Conservation (phyloP, 1,284 basidiomycete genomes). For the Agroathelia rolfsii region DNA sequence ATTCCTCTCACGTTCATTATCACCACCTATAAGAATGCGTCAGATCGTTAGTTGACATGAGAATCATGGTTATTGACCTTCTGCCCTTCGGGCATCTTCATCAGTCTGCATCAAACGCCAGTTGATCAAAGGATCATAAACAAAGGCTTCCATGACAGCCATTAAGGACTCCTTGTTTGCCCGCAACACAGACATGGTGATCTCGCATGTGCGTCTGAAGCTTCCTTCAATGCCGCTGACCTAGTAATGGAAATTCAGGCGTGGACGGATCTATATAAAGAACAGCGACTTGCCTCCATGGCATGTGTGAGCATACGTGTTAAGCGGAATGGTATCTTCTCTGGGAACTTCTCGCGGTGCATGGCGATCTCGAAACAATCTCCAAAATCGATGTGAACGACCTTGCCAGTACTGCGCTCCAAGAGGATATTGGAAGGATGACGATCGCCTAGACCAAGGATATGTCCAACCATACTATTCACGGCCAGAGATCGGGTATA, state of each 20-base stretch:
- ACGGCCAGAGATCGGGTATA: constrained; percentile 94
- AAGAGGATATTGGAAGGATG: constrained; percentile 96
- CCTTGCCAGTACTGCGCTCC: constrained; percentile 88
- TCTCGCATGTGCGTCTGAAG: constrained; percentile 93
- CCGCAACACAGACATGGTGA: constrained; percentile 93
- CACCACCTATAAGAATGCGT: constrained; percentile 21
- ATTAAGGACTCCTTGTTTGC: constrained; percentile 97
- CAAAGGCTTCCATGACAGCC: constrained; percentile 94
- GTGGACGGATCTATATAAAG: neutral
- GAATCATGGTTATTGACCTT: constrained; percentile 33
- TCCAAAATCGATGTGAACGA: constrained; percentile 96
- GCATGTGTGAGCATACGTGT: constrained; percentile 98
- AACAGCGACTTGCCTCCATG: constrained; percentile 73
- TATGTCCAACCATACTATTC: constrained; percentile 96
- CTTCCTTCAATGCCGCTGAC: constrained; percentile 97
- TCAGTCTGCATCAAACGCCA: constrained; percentile 80
- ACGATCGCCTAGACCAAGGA: constrained; percentile 95
- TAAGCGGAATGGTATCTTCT: constrained; percentile 96
- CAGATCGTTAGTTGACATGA: constrained; percentile 1
- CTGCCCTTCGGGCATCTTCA: constrained; percentile 48
- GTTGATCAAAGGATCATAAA: constrained; percentile 84
- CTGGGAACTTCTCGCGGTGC: constrained; percentile 97
- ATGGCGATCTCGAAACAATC: constrained; percentile 94
- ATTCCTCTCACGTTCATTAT: constrained; percentile 40
- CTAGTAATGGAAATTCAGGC: constrained; percentile 26